Evolutionary conservation across 805 yeast genomes (phyloP).

Genomic region (Wickerhamomyces tratensis): DNA sequence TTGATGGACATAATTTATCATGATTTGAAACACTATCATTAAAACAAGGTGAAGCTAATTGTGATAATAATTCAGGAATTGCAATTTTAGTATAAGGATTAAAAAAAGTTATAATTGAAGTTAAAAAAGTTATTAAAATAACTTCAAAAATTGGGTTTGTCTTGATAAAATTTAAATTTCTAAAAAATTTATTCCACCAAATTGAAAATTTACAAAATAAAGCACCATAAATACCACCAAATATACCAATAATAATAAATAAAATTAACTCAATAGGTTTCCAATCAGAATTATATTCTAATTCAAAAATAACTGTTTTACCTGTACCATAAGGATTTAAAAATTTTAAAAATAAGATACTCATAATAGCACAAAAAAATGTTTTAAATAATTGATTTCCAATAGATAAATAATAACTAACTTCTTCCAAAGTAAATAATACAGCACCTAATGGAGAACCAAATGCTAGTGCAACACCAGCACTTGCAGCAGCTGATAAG

Average conservation of each 20-base stretch:
- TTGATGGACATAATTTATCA: conserved; percentile 17
- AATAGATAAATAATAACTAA: conserved; percentile 39
- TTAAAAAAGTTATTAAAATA: conserved; percentile 30
- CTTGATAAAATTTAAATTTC: conserved; percentile 23
- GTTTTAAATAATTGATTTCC: conserved; percentile 43
- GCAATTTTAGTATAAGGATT: conserved; percentile 41
- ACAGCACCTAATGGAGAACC: conserved; percentile 56
- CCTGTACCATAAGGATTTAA: conserved; percentile 54
- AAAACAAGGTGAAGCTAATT: conserved; percentile 40
- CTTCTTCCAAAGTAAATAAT: conserved; percentile 46
- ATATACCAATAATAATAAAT: conserved; percentile 36
- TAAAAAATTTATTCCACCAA: conserved; percentile 30
- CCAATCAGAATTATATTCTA: conserved; percentile 43
- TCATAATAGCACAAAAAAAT: conserved; percentile 45
- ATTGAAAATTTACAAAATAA: conserved; percentile 33
- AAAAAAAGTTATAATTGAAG: conserved; percentile 37
- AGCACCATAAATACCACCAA: conserved; percentile 48
- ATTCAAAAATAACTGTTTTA: conserved; percentile 44
- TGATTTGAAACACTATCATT: conserved; percentile 1
- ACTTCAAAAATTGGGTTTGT: conserved; percentile 36
- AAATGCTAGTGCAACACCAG: conserved; percentile 53
- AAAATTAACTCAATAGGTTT: conserved; percentile 34
- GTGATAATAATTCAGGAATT: conserved; percentile 36
- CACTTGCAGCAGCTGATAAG: conserved; percentile 44
- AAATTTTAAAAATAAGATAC: conserved; percentile 41